Evolutionary conservation across 2,329 filamentous ascomycete genomes (phyloP).

Genomic region (Claviceps spartinae): DNA sequence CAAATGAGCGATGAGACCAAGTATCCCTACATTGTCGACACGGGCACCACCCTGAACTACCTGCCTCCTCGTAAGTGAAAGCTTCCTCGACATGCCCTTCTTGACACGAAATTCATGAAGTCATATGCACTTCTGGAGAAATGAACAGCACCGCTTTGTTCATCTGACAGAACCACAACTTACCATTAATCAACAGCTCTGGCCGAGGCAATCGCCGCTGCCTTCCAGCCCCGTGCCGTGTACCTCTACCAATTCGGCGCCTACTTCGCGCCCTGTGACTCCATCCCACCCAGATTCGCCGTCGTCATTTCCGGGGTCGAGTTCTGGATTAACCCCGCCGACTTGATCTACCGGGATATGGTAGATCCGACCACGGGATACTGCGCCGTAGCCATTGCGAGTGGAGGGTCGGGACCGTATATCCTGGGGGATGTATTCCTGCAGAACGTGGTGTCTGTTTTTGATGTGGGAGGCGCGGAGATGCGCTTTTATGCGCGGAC

Average conservation of each 20-base stretch:
- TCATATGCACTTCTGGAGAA: too few relatives aligned
- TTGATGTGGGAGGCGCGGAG: constrained; percentile 31
- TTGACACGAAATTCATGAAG: not conserved
- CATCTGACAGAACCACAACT: not conserved
- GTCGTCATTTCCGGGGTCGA: constrained; percentile 28
- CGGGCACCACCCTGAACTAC: constrained; percentile 37
- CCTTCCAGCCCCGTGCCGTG: constrained; percentile 32
- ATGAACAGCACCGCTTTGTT: not conserved
- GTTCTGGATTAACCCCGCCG: constrained; percentile 34
- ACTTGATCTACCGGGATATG: constrained; percentile 32
- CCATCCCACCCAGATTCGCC: constrained; percentile 30
- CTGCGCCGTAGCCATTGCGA: constrained; percentile 34
- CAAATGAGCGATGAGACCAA: constrained; percentile 26
- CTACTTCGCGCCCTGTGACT: constrained; percentile 36
- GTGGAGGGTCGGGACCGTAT: constrained; percentile 30
- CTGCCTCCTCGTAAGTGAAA: constrained; percentile 30
- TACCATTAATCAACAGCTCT: constrained; percentile 20
- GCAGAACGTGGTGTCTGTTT: constrained; percentile 36
- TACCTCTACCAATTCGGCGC: constrained; percentile 33
- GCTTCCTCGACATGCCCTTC: not conserved
- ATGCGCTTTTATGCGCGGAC: constrained; percentile 28
- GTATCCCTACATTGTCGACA: constrained; percentile 38
- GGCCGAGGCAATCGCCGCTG: constrained; percentile 31
- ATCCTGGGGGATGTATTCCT: constrained; percentile 37
- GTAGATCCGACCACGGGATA: constrained; percentile 31